These are phyloP conservation scores for Lotmaria passim DNA, from an alignment of 208 protist species.

Conservation along the genomic window DNA sequence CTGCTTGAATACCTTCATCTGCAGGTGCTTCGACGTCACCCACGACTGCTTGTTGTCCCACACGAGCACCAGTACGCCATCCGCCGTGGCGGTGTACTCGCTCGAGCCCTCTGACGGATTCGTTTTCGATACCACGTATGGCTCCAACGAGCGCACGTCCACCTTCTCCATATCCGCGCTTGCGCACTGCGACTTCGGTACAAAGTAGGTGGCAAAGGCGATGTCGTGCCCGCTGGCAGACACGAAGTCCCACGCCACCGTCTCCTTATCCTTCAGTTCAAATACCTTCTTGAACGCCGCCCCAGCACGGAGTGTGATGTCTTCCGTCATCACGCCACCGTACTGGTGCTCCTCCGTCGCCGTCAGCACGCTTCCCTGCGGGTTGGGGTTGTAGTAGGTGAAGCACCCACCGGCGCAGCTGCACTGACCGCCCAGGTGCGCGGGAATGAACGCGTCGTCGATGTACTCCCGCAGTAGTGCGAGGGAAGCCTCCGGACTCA, in stretches of 20 bases:
- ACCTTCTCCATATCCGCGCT: constrained; percentile 6
- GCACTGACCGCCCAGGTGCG: constrained; percentile 63
- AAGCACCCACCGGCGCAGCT: constrained; percentile 54
- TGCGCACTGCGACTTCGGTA: constrained; percentile 1
- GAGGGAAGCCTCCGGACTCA: constrained; percentile 33
- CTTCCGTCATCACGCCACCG: constrained; percentile 34
- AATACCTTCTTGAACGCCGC: constrained; percentile 42
- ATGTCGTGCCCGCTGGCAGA: constrained; percentile 40
- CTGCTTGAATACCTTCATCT: constrained; percentile 64
- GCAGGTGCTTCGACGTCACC: constrained; percentile 46
- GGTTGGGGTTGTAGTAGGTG: constrained; percentile 36
- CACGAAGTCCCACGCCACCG: constrained; percentile 52
- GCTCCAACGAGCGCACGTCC: constrained; percentile 19
- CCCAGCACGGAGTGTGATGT: constrained; percentile 41
- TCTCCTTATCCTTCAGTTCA: constrained; percentile 30
- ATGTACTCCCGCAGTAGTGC: constrained; percentile 53
- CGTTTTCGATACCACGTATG: constrained; percentile 36
- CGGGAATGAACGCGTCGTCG: constrained; percentile 46
- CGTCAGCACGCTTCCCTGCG: not conserved
- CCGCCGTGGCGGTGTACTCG: constrained; percentile 34
- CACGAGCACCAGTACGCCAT: constrained; percentile 43
- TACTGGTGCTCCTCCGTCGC: constrained; percentile 25
- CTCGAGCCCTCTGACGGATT: constrained; percentile 38
- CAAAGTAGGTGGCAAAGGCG: constrained; percentile 30
- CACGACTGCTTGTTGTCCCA: constrained; percentile 65